These are phyloP conservation scores for Kodamaea arcana DNA, from an alignment of 1,139 yeast species.

Conservation along the genomic window DNA sequence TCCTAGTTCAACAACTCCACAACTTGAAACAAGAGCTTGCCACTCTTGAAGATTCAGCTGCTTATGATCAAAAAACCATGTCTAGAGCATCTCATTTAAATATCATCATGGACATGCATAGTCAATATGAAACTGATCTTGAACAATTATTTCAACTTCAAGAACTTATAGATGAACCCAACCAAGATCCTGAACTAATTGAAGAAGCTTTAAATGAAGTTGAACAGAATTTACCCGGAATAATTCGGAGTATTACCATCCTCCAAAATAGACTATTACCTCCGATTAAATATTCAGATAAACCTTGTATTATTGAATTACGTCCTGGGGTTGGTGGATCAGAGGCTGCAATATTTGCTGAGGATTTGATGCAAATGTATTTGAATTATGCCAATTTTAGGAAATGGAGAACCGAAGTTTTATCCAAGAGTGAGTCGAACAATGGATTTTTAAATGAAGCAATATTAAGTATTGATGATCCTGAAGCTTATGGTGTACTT, in stretches of 20 bases:
- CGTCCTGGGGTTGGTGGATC: constrained; percentile 97
- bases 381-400: constrained; percentile 59
- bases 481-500: constrained; percentile 70
- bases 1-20: constrained; percentile 60
- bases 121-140: constrained; percentile 41
- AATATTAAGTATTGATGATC: constrained; percentile 65
- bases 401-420: constrained; percentile 62
- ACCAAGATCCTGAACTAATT: constrained; percentile 27
- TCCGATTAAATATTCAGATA: constrained; percentile 70
- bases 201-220: constrained; percentile 26
- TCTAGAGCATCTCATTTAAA: constrained; percentile 55
- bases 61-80: constrained; percentile 53
- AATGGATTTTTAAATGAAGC: constrained; percentile 70
- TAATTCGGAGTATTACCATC: constrained; percentile 33
- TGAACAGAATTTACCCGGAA: constrained; percentile 27
- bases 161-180: constrained; percentile 28
- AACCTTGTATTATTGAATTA: constrained; percentile 75
- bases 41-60: constrained; percentile 41
- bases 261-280: constrained; percentile 66
- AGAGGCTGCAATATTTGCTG: constrained; percentile 85
- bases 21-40: constrained; percentile 47
- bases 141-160: constrained; percentile 33
- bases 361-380: constrained; percentile 80
- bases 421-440: constrained; percentile 60
- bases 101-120: constrained; percentile 48